Conservation (phyloP, 2,329 filamentous ascomycete species). For the Apiospora phragmitis region DNA sequence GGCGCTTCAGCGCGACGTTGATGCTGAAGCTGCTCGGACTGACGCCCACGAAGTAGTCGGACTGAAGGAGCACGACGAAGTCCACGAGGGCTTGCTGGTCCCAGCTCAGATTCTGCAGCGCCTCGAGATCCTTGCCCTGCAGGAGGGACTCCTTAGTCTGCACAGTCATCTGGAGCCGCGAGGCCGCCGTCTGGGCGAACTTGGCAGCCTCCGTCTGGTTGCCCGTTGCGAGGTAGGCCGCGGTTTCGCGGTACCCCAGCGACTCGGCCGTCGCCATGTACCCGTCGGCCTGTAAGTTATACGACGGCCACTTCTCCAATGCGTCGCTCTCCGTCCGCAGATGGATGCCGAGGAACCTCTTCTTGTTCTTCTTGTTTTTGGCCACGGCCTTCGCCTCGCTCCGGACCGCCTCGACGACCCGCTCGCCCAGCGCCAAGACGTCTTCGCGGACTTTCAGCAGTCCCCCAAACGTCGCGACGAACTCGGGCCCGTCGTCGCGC, state of each 20-base stretch:
- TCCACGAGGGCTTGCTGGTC: slow-evolving; percentile 46
- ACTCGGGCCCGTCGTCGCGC: slow-evolving; percentile 45
- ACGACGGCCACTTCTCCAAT: slow-evolving; percentile 43
- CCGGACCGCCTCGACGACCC: slow-evolving; percentile 18
- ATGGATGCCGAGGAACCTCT: slow-evolving; percentile 40
- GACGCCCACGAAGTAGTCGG: slow-evolving; percentile 43
- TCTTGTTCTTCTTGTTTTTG: slow-evolving; percentile 15
- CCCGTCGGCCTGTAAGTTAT: slow-evolving; percentile 38
- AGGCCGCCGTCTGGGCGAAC: slow-evolving; percentile 32
- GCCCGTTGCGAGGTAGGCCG: slow-evolving; percentile 45
- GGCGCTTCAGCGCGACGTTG: slow-evolving; percentile 45
- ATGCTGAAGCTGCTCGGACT: slow-evolving; percentile 50
- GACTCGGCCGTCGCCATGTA: slow-evolving; percentile 37
- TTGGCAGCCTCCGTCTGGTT: slow-evolving; percentile 39
- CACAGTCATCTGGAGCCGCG: slow-evolving; percentile 30
- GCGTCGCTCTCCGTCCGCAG: slow-evolving; percentile 48
- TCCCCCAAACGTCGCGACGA: slow-evolving; percentile 44
- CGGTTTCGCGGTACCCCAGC: slow-evolving; percentile 31
- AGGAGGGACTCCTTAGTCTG: slow-evolving; percentile 40
- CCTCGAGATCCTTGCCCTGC: slow-evolving; percentile 22
- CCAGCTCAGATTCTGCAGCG: slow-evolving; percentile 38
- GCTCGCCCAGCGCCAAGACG: slow-evolving; percentile 28
- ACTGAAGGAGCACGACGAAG: slow-evolving; percentile 38
- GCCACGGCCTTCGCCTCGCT: slow-evolving; percentile 25
- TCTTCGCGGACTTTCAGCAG: slow-evolving; percentile 39